Base-by-base conservation (phyloP, 164 flowering plant species). In the Platanus orientalis region DNA sequence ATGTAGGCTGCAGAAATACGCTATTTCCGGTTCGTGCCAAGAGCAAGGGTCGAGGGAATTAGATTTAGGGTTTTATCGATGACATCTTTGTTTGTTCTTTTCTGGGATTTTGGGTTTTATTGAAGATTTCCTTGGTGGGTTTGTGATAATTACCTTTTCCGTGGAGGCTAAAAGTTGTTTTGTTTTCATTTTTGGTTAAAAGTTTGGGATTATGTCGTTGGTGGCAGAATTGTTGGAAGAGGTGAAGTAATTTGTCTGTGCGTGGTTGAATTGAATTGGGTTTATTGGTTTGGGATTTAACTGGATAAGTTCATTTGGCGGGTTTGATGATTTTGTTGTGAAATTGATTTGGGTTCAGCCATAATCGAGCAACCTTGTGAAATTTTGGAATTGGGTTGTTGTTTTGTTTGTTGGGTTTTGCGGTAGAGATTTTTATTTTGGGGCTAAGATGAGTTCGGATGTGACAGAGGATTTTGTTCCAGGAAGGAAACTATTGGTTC, bases 401-500 rank as follows among this genome's bases (percentile, higher is more conserved):
- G 40, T 11, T 49, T 66, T 32, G 27, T 54, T 54, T 48, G 5
- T 34, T 34, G 34, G 65, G 39, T 58, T 48, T 39, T 59, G 62
- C 57, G 73, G 78, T 62, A 60, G 73, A 56, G 57, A 28, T 67
- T 56, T 48, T 54, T 6, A 48, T 48, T 45, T 54, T 39, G 55
- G 42, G 55, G 70, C 63, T 54, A 81, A 60, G 77, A 91, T 94
- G 99, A 88, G 93, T 79, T 86, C 85, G 0, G 69, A 66, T 62
- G 69, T 73, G 20, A 65, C 80, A 0, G 84, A 66, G 66, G 80
- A 71, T 51, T 74, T 64, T 23, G 77, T 76, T 57, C 68, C 68
- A 10, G 74, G 69, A 44, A 81, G 85, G 60, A 90, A 86, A 77
- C 84, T 95, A 36, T 34, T 82, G 53, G 87, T 95, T 58, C 86